phyloP scores from a whole-genome alignment of 2,329 filamentous ascomycete species.

The Xylariaceae sp. region DNA sequence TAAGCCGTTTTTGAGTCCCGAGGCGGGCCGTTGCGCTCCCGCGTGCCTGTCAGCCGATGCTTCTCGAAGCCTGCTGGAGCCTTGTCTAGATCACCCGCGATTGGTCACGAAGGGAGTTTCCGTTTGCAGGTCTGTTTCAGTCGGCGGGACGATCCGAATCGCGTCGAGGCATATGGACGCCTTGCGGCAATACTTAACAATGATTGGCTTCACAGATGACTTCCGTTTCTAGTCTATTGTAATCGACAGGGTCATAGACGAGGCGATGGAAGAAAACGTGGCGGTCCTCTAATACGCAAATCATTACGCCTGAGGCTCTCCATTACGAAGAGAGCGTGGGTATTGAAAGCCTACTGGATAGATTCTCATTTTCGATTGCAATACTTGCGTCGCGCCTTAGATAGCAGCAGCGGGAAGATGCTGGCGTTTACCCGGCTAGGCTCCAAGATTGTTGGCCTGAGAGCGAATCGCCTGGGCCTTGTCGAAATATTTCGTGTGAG shows the following conservation, averaged over 20 bases:
- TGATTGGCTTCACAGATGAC: background rate
- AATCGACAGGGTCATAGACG: background rate
- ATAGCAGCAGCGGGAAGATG: background rate
- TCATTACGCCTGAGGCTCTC: background rate
- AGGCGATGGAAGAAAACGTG: background rate
- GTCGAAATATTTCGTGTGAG: no score
- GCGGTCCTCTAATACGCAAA: background rate
- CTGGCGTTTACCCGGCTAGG: background rate
- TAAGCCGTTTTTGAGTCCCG: no score
- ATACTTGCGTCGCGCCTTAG: background rate
- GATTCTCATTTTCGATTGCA: background rate
- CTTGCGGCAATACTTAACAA: background rate
- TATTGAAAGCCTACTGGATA: background rate
- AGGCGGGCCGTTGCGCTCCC: slow-evolving; percentile 2
- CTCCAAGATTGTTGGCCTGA: background rate
- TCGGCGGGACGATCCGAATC: background rate
- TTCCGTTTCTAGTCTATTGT: background rate
- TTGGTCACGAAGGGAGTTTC: background rate
- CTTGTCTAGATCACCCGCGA: background rate
- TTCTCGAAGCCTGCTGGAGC: background rate
- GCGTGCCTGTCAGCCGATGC: background rate
- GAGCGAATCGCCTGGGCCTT: no score
- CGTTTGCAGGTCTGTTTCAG: background rate
- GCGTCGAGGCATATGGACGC: background rate
- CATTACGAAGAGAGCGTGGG: background rate